Conservation (phyloP, 305 asterid species). For the Petunia hybrid region DNA sequence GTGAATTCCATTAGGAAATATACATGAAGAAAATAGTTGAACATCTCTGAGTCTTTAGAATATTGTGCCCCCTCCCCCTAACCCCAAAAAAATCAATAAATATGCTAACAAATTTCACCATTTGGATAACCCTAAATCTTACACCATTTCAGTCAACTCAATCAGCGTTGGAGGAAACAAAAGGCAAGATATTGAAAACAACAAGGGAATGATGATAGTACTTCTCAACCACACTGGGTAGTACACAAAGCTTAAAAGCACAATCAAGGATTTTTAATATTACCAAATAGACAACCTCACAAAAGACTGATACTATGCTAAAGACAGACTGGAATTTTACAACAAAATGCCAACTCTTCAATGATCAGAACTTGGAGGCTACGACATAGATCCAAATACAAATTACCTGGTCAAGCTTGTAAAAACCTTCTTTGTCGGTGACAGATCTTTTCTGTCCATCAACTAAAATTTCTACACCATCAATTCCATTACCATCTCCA, state of each 20-base stretch:
- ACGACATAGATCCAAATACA: constrained; percentile 22
- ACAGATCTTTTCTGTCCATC: constrained; percentile 85
- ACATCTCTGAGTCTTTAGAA: not conserved
- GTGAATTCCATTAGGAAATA: constrained; percentile 1
- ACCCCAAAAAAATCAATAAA: not conserved
- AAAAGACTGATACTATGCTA: constrained; percentile 13
- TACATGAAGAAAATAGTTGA: constrained; percentile 1
- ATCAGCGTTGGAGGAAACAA: not conserved
- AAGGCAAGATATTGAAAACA: not conserved
- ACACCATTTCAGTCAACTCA: constrained; percentile 23
- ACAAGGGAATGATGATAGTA: constrained; percentile 11
- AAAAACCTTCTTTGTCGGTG: constrained; percentile 85
- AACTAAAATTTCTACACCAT: constrained; percentile 69
- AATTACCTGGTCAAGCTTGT: constrained; percentile 97
- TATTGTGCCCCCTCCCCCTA: not conserved
- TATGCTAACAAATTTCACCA: not conserved
- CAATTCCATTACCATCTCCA: constrained; percentile 81
- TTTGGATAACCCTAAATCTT: not conserved
- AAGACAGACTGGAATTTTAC: not conserved
- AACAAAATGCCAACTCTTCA: constrained; percentile 18
- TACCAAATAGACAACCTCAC: constrained; percentile 5
- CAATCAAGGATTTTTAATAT: not conserved
- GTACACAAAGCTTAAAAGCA: constrained; percentile 3
- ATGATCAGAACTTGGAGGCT: not conserved
- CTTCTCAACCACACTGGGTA: not conserved